Conservation (phyloP, 2,329 filamentous ascomycete genomes). For the Aspergillus novofumigatus region DNA sequence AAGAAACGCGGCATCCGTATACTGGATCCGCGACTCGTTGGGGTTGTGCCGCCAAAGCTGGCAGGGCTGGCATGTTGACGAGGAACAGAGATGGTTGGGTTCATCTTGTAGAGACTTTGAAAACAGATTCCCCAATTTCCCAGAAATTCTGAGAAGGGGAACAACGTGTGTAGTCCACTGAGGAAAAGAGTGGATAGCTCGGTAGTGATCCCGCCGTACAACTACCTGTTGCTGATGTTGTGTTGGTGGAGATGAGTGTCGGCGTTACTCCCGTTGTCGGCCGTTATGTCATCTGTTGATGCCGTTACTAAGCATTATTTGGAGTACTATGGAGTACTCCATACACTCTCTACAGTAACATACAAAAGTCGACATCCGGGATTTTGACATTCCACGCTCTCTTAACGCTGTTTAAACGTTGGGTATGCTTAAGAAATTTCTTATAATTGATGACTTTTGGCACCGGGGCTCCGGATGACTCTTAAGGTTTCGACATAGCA, state of each 20-base stretch:
- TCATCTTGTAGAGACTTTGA: constrained; percentile 41
- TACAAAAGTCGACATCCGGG: too few relatives aligned
- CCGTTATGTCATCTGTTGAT: background rate
- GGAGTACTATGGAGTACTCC: too few relatives aligned
- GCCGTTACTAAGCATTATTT: background rate
- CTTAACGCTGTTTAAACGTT: background rate
- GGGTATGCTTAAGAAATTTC: background rate
- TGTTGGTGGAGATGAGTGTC: background rate
- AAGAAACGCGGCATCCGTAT: constrained; percentile 64
- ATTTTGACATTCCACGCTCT: background rate
- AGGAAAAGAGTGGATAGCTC: constrained; percentile 6
- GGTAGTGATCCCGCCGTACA: background rate
- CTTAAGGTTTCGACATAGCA: too few relatives aligned
- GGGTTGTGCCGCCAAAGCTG: constrained; percentile 50
- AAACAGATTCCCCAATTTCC: constrained; percentile 1
- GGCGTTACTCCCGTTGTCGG: background rate
- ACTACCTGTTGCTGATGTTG: background rate
- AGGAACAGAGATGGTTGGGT: constrained; percentile 57
- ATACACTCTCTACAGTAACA: too few relatives aligned
- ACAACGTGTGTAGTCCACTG: background rate
- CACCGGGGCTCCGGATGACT: too few relatives aligned
- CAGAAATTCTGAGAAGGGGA: background rate
- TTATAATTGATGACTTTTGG: background rate
- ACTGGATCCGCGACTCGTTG: constrained; percentile 48
- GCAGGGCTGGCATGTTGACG: constrained; percentile 53